A percentile compares a stretch with the other conserved stretches of the same genome.
phyloP scores from a whole-genome alignment of 371 early-diverging fungal species.

The Zancudomyces culisetae region DNA sequence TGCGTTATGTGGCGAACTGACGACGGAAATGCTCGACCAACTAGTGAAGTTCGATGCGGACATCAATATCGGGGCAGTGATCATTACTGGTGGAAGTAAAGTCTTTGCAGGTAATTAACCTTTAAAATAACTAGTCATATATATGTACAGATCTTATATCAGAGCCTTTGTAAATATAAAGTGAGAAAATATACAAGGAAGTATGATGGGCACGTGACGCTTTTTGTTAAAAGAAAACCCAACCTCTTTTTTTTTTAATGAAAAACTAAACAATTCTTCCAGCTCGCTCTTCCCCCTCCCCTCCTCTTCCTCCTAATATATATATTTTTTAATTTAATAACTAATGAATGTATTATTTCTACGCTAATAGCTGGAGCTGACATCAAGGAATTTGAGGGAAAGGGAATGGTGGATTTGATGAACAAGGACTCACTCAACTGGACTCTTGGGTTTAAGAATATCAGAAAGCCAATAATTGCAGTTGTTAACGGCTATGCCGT shows the following conservation, averaged over 20 bases:
- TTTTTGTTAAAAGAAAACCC: too few relatives aligned
- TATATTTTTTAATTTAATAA: conserved; percentile 82
- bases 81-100: conserved; percentile 86
- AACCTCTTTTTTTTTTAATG: too few relatives aligned
- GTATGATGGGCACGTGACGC: background rate
- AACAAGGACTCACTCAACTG: conserved; percentile 84
- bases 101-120: conserved; percentile 51
- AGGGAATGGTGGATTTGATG: conserved; percentile 68
- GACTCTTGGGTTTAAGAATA: conserved; percentile 60
- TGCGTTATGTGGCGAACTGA: conserved; percentile 78
- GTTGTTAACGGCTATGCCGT: conserved; percentile 91
- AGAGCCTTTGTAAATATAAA: background rate
- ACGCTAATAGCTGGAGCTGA: conserved; percentile 98
- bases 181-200: background rate
- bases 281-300: background rate
- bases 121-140: background rate
- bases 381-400: conserved; percentile 92
- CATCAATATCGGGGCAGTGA: conserved; percentile 65
- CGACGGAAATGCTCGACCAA: conserved; percentile 80
- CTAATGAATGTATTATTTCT: too few relatives aligned
- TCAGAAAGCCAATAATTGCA: conserved; percentile 90
- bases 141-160: background rate
- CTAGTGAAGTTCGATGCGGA: conserved; percentile 59
- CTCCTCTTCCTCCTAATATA: background rate
- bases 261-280: too few relatives aligned